Evolutionary conservation across 179 eudicot species (phyloP), one percentile per base, ranked within the genome.

Genomic region (Heliamphora ciliata): DNA sequence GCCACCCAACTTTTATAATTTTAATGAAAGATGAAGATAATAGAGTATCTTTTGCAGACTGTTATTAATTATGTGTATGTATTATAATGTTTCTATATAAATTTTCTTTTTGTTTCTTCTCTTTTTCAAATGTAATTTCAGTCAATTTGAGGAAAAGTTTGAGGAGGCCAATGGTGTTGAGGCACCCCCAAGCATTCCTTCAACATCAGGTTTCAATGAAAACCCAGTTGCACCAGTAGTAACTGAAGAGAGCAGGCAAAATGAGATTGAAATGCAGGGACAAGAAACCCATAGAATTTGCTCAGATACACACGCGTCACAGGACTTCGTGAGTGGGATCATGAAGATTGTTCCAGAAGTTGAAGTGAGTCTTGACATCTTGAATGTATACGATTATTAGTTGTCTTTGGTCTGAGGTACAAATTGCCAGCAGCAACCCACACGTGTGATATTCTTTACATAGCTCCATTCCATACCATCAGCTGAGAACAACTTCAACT

Each of bases 311-410:
- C 87, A 88, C 86, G 86, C 91, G 81, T 87, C 92, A 52, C 90
- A 86, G 64, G 98, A 94, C 84, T 90, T 92, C 76, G 91, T 87
- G 80, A 89, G 90, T 86, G 93, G 98, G 83, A 94, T 94, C 86
- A 89, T 92, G 92, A 94, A 95, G 89, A 94, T 95, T 78, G 95
- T 95, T 59, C 98, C 98, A 80, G 97, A 95, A 84, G 92, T 91
- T 84, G 95, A 95, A 85, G 98, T 95, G 87, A 95, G 98, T 95
- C 79, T 17, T 68, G 21, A 8, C 8, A 65, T 74, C 60, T 74
- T 68, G 9, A 48, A 55, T 77, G 60, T 52, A 76, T 55, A 44
- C 44, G 51, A 18, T 8, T 44, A 14, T 66, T 24, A 52, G 60
- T 48, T 17, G 5, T 70, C 52, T 60, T 71, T 21, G 47, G 61